Percentiles rank a stretch among this genome's conserved stretches.
phyloP scores from a whole-genome alignment of 1,139 yeast genomes.

The Taiozyma onychis region DNA sequence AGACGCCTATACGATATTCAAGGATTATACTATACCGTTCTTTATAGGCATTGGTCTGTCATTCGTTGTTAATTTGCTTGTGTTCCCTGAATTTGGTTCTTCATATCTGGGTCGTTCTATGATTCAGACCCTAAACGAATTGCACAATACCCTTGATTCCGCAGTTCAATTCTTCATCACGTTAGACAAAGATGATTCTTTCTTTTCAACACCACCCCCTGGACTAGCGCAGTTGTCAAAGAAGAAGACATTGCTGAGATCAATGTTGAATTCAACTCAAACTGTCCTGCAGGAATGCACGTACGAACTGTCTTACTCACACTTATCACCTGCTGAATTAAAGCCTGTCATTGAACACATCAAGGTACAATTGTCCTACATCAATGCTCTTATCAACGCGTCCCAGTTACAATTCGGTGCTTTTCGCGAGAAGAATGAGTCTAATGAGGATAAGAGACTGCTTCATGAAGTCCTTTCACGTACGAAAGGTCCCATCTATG shows the following conservation, averaged over 20 bases:
- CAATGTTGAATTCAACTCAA: constrained; percentile 31
- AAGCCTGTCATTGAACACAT: constrained; percentile 31
- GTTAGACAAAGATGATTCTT: constrained; percentile 16
- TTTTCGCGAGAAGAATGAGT: constrained; percentile 21
- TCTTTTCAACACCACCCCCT: constrained; percentile 20
- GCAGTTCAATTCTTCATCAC: constrained; percentile 35
- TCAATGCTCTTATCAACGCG: constrained; percentile 40
- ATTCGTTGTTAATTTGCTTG: constrained; percentile 33
- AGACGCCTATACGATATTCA: constrained; percentile 28
- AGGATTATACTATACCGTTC: constrained; percentile 36
- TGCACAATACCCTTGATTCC: constrained; percentile 34
- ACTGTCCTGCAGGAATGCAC: constrained; percentile 39
- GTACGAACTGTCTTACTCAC: constrained; percentile 43
- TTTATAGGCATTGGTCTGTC: constrained; percentile 39
- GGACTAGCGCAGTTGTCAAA: constrained; percentile 26
- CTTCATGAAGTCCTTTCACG: constrained; percentile 29
- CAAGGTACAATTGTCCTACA: constrained; percentile 28
- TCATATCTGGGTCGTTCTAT: constrained; percentile 40
- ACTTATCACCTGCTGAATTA: constrained; percentile 37
- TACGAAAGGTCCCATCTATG: constrained; percentile 28
- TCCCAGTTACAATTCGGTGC: constrained; percentile 40
- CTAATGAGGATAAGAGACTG: constrained; percentile 20
- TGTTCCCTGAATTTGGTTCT: constrained; percentile 49
- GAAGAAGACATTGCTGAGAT: constrained; percentile 27
- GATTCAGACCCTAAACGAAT: constrained; percentile 33